Base-by-base conservation (phyloP, 345 rosid species). In the Xanthoceras sorbifolium region DNA sequence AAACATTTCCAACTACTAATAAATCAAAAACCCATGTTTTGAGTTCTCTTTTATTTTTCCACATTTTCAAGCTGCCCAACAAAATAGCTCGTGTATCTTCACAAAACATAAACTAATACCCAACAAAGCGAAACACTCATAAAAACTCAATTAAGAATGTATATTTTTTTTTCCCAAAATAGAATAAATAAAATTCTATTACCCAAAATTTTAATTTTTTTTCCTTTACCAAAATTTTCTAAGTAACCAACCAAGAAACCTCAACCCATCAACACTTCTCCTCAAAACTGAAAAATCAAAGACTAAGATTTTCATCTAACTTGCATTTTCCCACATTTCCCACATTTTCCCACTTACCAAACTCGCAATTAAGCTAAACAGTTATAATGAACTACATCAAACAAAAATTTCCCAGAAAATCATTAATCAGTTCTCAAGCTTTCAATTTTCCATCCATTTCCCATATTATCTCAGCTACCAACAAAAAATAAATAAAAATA, bases 391-490 rank as follows among this genome's bases (percentile, higher is more conserved):
- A 60, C 69, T 29, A 42, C 22, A 71, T 57, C 44, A 42, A 44
- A n/a, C 66, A 64, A 44, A 72, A 75, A 15, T 60, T 60, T 59
- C 67, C 14, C 1, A 23, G 22, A 14, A 40, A 29, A 67, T 9
- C 4, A 42, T 42, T 42, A 31, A 17, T 23, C 28, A 20, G 6
- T 61, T 28, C 28, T 29, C 20, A 62, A 68, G 9, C 4, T 31
- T 69, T 29, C 32, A 8, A 69, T 18, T 40, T 67, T 71, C 65
- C 62, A 48, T 46, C 48, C 52, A 25, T 59, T 71, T 14, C 77
- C 5, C 17, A n/a, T 59, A 55, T 36, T 79, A 71, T 71, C 67
- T 77, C 31, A 48, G 40, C 54, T 64, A 69, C 74, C 67, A 83
- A 79, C 22, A 23, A 23, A 9, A 31, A 46, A 2, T 29, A 54